These are phyloP conservation scores for Plasmodium sp. DNA, from an alignment of 169 alveolate species.

Conservation along the genomic window DNA sequence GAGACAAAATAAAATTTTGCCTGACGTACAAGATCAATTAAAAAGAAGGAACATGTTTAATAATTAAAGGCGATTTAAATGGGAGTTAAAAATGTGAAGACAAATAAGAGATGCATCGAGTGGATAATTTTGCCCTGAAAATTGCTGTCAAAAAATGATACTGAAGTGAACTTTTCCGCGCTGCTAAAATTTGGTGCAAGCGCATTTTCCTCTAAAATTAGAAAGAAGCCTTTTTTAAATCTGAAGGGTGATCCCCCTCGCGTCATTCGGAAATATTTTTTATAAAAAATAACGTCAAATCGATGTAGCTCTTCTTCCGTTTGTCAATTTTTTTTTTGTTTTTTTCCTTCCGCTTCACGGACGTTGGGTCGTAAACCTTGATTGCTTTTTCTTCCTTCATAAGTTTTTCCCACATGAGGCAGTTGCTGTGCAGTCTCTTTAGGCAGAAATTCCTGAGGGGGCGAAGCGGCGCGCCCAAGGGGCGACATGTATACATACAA, in stretches of 20 bases:
- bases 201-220: not conserved
- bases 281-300: slow-evolving; percentile 67
- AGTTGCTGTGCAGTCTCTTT: slow-evolving; percentile 40
- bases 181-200: not conserved
- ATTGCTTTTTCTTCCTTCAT: slow-evolving; percentile 47
- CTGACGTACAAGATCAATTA: not conserved
- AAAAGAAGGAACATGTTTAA: not conserved
- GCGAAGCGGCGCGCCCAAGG: not conserved
- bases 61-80: not conserved
- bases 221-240: not conserved
- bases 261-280: slow-evolving; percentile 58
- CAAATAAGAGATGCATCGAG: not conserved
- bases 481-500: not conserved
- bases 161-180: not conserved
- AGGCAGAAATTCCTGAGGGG: slow-evolving; percentile 29
- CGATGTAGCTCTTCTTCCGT: slow-evolving; percentile 67
- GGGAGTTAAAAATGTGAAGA: not conserved
- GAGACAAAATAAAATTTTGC: not conserved
- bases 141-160: not conserved
- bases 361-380: slow-evolving; percentile 29
- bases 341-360: slow-evolving; percentile 10
- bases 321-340: slow-evolving; percentile 29
- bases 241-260: not conserved
- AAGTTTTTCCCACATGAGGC: slow-evolving; percentile 67
- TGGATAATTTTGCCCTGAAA: not conserved